Evolutionary conservation across 1,284 basidiomycete genomes (phyloP).

Genomic region (Naganishia cerealis): DNA sequence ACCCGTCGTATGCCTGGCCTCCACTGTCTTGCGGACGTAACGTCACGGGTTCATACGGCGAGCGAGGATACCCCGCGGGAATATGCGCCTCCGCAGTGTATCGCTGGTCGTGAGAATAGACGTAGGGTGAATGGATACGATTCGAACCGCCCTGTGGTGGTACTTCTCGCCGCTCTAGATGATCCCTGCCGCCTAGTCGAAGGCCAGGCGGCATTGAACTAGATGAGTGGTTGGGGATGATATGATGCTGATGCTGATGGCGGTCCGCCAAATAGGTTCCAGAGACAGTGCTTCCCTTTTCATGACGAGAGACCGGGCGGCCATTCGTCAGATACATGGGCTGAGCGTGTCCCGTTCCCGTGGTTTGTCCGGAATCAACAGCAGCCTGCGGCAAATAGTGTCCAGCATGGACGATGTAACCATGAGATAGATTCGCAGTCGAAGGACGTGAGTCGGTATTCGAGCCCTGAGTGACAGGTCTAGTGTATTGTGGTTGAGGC

Average conservation of each 20-base stretch:
- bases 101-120: constrained; percentile 2
- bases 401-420: not conserved
- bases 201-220: not conserved
- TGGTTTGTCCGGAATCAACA: not conserved
- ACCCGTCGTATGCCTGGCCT: not conserved
- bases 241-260: not conserved
- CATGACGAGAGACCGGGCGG: constrained; percentile 4
- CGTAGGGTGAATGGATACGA: constrained; percentile 1
- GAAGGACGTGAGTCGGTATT: constrained; percentile 18
- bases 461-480: constrained; percentile 13
- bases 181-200: not conserved
- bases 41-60: constrained; percentile 9
- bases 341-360: not conserved
- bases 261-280: not conserved
- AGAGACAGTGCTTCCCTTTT: not conserved
- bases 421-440: not conserved
- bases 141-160: not conserved
- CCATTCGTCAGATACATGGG: constrained; percentile 8
- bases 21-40: not conserved
- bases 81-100: not conserved
- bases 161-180: constrained; percentile 1
- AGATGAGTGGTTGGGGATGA: not conserved
- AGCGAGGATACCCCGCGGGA: not conserved
- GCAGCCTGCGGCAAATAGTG: constrained; percentile 15
- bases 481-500: not conserved